These are phyloP conservation scores for Eimeria praecox DNA, from an alignment of 169 alveolate species.

Conservation along the genomic window DNA sequence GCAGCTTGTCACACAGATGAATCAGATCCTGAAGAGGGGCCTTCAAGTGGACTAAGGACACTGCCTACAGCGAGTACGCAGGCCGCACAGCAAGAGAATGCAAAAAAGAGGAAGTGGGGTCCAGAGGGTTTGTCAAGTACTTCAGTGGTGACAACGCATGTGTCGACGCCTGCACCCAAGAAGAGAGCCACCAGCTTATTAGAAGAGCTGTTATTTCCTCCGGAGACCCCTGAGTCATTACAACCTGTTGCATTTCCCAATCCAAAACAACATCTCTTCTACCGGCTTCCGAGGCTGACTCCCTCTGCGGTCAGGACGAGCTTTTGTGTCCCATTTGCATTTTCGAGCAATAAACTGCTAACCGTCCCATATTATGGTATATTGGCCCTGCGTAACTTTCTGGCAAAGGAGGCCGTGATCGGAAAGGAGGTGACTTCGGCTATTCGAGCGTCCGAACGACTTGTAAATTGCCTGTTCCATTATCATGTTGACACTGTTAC, in stretches of 20 bases:
- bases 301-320: neutral
- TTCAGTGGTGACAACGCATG: neutral
- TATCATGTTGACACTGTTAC: neutral
- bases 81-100: no score
- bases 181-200: neutral
- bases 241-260: neutral
- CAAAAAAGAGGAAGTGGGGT: neutral
- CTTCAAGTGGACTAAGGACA: neutral
- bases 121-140: neutral
- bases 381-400: neutral
- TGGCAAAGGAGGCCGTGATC: neutral
- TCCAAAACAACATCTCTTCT: neutral
- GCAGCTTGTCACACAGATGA: neutral
- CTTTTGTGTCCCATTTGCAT: neutral
- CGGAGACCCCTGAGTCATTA: neutral
- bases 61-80: neutral
- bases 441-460: neutral
- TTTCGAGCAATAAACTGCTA: neutral
- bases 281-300: neutral
- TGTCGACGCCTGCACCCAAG: neutral
- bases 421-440: neutral
- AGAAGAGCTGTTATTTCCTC: neutral
- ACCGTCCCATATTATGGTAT: neutral
- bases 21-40: conserved; percentile 22
- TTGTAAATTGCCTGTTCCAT: neutral